phyloP scores from a whole-genome alignment of 2,329 filamentous ascomycete genomes.

The Penicillium sclerotigenum region DNA sequence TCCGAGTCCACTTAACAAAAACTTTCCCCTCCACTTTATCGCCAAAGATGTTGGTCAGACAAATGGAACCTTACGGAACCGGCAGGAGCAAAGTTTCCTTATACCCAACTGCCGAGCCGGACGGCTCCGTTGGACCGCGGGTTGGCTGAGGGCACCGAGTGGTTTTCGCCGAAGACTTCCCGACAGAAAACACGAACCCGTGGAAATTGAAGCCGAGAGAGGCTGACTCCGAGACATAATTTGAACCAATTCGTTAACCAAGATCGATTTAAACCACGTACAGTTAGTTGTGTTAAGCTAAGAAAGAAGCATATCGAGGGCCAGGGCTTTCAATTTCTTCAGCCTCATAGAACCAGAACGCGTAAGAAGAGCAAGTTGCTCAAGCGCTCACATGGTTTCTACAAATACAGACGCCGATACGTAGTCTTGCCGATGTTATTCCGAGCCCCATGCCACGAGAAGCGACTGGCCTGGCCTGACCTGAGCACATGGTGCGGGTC shows the following conservation, averaged over 20 bases:
- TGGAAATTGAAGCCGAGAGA: neutral
- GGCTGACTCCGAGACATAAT: neutral
- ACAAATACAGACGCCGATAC: neutral
- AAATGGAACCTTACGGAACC: neutral
- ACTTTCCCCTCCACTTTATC: neutral
- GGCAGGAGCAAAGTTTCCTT: too few species aligned
- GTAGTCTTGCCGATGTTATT: neutral
- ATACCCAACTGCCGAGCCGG: neutral
- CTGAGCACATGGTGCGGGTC: neutral
- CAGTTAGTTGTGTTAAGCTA: neutral
- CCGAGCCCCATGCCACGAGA: neutral
- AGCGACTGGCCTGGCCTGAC: neutral
- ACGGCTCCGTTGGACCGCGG: neutral
- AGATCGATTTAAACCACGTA: neutral
- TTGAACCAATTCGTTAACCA: neutral
- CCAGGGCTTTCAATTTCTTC: too few species aligned
- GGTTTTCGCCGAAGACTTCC: neutral
- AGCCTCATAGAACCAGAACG: too few species aligned
- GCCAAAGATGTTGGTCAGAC: neutral
- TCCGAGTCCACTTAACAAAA: neutral
- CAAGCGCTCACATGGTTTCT: too few species aligned
- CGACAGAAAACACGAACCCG: neutral
- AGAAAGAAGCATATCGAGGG: too few species aligned
- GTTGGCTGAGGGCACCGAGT: neutral
- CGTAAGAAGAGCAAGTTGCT: too few species aligned